Evolutionary conservation across 495 filamentous ascomycete species (phyloP).

Genomic region (Antarctomyces pellizariae): DNA sequence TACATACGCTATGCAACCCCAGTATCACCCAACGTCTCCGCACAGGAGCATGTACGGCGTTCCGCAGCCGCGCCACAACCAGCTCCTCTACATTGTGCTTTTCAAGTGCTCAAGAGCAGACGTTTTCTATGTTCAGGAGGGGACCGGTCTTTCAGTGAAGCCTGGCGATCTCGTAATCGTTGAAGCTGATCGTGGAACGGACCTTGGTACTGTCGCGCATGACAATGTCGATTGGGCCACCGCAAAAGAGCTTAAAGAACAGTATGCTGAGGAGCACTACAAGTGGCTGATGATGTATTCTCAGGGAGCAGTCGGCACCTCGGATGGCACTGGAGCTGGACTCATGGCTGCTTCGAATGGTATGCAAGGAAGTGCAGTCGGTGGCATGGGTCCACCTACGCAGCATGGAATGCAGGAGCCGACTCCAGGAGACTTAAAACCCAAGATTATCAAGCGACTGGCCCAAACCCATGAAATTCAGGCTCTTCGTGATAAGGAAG

Average conservation of each 20-base stretch:
- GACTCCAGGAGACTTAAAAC: conserved; percentile 56
- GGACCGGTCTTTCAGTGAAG: conserved; percentile 75
- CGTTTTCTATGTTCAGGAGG: conserved; percentile 90
- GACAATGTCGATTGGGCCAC: conserved; percentile 63
- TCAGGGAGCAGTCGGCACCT: conserved; percentile 38
- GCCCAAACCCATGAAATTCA: conserved; percentile 79
- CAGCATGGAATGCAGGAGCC: conserved; percentile 53
- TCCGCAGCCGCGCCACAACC: conserved; percentile 48
- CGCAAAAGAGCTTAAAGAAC: conserved; percentile 70
- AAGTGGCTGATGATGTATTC: conserved; percentile 97
- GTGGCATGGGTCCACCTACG: conserved; percentile 48
- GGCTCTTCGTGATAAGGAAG: conserved; percentile 78
- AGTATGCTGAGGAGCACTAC: conserved; percentile 81
- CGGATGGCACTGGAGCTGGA: conserved; percentile 28
- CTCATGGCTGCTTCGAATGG: conserved; percentile 33
- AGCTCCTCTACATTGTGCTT: conserved; percentile 74
- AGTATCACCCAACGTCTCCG: conserved; percentile 31
- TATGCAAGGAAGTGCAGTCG: conserved; percentile 39
- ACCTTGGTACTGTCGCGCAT: conserved; percentile 77
- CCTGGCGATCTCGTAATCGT: conserved; percentile 88
- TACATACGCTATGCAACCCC: conserved; percentile 23
- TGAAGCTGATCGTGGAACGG: conserved; percentile 86
- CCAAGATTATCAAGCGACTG: conserved; percentile 85
- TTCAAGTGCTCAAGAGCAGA: conserved; percentile 91
- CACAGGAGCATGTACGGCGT: conserved; percentile 36